Percentiles rank a stretch among this genome's conserved stretches.
These are phyloP conservation scores for Geoglossum glabrum DNA, from an alignment of 495 filamentous ascomycete genomes.

Conservation along the genomic window DNA sequence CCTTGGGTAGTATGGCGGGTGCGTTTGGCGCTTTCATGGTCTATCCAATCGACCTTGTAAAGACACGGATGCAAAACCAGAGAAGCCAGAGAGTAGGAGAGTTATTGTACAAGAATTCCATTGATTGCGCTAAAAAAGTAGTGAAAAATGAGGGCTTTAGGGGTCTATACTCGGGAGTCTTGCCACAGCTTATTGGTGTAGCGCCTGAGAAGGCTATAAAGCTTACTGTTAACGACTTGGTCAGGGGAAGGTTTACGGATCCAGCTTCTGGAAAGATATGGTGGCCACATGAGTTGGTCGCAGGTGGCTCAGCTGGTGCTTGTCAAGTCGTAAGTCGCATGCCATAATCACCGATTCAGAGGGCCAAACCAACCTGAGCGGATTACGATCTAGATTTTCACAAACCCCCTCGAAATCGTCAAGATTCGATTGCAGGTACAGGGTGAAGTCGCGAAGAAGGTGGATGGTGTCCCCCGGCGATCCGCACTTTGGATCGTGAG, in stretches of 20 bases:
- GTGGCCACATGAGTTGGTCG: slow-evolving; percentile 51
- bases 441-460: slow-evolving; percentile 79
- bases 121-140: slow-evolving; percentile 85
- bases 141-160: slow-evolving; percentile 75
- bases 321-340: slow-evolving; percentile 75
- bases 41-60: slow-evolving; percentile 95
- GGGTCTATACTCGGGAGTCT: slow-evolving; percentile 81
- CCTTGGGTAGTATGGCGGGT: slow-evolving; percentile 70
- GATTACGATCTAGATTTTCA: slow-evolving; percentile 51
- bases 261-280: slow-evolving; percentile 56
- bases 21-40: slow-evolving; percentile 98
- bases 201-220: slow-evolving; percentile 99
- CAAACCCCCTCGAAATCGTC: slow-evolving; percentile 94
- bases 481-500: slow-evolving; percentile 94
- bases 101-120: slow-evolving; percentile 82
- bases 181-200: slow-evolving; percentile 89
- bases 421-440: slow-evolving; percentile 97
- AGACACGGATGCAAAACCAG: slow-evolving; percentile 98
- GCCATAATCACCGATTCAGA: not conserved
- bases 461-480: slow-evolving; percentile 64
- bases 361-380: not conserved
- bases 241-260: slow-evolving; percentile 57
- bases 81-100: slow-evolving; percentile 61
- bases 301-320: slow-evolving; percentile 76
- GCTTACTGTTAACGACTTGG: slow-evolving; percentile 89